Conservation (phyloP, 352 stramenopile species). For the Phytopythium delawarense region DNA sequence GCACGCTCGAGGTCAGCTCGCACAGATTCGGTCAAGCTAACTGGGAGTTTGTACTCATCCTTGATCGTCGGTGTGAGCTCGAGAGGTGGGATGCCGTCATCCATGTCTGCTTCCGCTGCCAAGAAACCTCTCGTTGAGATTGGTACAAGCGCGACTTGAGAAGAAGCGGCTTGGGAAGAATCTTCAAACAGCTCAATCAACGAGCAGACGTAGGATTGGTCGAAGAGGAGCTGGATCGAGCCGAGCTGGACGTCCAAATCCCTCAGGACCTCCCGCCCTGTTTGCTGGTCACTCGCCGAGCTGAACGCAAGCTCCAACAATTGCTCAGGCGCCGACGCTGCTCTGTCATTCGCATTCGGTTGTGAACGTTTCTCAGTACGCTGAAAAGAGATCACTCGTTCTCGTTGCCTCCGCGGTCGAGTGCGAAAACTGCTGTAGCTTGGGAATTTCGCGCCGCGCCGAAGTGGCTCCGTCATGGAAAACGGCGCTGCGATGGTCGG, state of each 20-base stretch:
- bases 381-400: conserved; percentile 69
- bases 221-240: conserved; percentile 78
- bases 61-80: conserved; percentile 57
- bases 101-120: conserved; percentile 12
- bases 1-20: conserved; percentile 73
- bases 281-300: conserved; percentile 56
- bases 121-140: conserved; percentile 15
- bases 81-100: conserved; percentile 41
- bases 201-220: conserved; percentile 81
- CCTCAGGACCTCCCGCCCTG: conserved; percentile 40
- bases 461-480: conserved; percentile 45
- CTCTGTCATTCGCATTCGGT: conserved; percentile 8
- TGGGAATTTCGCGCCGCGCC: conserved; percentile 31
- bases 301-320: conserved; percentile 64
- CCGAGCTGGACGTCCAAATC: conserved; percentile 73
- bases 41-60: conserved; percentile 66
- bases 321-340: conserved; percentile 27
- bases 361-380: conserved; percentile 13
- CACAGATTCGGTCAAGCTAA: conserved; percentile 79
- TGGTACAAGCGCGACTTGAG: conserved; percentile 33
- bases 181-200: conserved; percentile 73
- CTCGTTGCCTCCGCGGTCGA: conserved; percentile 35
- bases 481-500: conserved; percentile 65
- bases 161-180: conserved; percentile 43
- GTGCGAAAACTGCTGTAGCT: conserved; percentile 22